Evolutionary conservation across 306 rosid species (phyloP), one percentile per base, ranked within the genome.

Genomic region (Begonia masoniana): DNA sequence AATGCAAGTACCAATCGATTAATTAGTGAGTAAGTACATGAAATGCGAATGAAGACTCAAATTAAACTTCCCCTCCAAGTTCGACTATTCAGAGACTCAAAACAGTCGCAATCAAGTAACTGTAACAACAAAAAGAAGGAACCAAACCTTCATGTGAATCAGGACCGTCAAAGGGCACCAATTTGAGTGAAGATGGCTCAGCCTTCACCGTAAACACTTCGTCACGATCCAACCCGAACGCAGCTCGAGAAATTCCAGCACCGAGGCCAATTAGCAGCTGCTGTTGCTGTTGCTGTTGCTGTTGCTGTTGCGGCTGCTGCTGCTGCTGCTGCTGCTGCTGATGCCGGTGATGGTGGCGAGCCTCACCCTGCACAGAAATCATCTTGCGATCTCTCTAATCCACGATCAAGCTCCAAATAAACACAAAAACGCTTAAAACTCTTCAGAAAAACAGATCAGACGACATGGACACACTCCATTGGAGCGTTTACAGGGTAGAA

Each of bases 301-400:
- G n/a, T n/a, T n/a, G n/a, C n/a, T n/a, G n/a, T n/a, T n/a, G n/a
- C n/a, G n/a, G n/a, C 19, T 17, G 19, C 19, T 41, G 64, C 1
- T 36, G 31, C 70, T 26, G 72, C 9, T 68, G 69, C 69, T 70
- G 87, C 55, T 58, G 80, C 52, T 64, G 69, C 43, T 63, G 68
- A 47, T 51, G 55, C 21, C 39, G 49, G 49, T 45, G 49, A 45
- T 52, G 79, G 65, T 52, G 74, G 41, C 69, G 82, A 45, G 65
- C 82, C 49, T 84, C 97, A 59, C 88, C 92, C 52, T 77, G 80
- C 31, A 79, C 93, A 35, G 97, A 71, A 64, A 88, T 79, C 88
- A 88, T 81, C 70, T 73, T 69, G 63, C 36, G 47, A 17, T 54
- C 53, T 55, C 62, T 12, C 35, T 7, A n/a, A 10, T 15, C 41